Evolutionary conservation across 306 rosid species (phyloP), one percentile per base, ranked within the genome.

Genomic region (Rosa chinensis): DNA sequence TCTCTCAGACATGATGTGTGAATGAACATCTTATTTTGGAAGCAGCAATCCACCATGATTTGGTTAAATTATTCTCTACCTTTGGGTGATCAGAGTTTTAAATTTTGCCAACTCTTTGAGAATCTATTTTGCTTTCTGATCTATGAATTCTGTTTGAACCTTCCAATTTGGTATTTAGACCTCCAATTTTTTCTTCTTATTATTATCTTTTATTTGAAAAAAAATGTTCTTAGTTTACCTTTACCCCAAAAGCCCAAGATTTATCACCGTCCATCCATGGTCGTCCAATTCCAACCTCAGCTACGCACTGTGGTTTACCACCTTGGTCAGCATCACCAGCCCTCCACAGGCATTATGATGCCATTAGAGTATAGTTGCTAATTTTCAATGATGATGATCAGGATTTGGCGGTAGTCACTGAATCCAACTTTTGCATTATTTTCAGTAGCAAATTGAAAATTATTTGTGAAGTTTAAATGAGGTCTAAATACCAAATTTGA

Each of bases 1-100:
- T 73, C 64, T 81, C 66, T 64, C 67, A 13, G 72, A 10, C 8
- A 13, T 75, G 68, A 17, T 64, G 42, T 23, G 50, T 47, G n/a
- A 74, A 48, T n/a, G 35, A 50, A 52, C 62, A 52, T 73, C 45
- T 50, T 37, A 39, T 52, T 66, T 66, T 40, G 32, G 32, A 9
- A 58, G 45, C 66, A 32, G 75, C 20, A 79, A 17, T 49, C 12
- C 21, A 5, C 71, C 18, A 35, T 50, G 48, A 23, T 50, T 59
- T 17, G 12, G 32, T 76, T 28, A 62, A 21, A 20, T 42, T 35
- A 62, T 71, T 64, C 72, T 43, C 62, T 68, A 23, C 44, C 58
- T 18, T 45, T 10, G 23, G 73, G 13, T 28, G 16, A 49, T 76
- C 64, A 74, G 21, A 49, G 23, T 48, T 55, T 63, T 25, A 59